These are phyloP conservation scores for Gastrolobium bilobum DNA, from an alignment of 306 rosid species.

Conservation along the genomic window DNA sequence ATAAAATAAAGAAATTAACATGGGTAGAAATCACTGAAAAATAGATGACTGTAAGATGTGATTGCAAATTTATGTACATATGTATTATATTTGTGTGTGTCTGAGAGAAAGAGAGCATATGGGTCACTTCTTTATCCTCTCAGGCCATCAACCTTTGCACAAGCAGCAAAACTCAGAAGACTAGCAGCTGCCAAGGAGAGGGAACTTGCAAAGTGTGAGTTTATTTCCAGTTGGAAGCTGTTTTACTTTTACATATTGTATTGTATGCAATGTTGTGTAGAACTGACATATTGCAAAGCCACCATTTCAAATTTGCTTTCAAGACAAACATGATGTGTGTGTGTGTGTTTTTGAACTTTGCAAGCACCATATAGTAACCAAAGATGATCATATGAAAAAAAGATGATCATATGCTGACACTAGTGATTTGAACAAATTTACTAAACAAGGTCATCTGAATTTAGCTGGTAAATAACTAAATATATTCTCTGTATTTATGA, in stretches of 20 bases:
- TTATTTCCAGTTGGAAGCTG: conserved; percentile 37
- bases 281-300: neutral
- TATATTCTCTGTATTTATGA: neutral
- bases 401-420: neutral
- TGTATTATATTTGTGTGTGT: neutral
- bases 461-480: neutral
- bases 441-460: conserved; percentile 1
- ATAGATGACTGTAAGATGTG: conserved; percentile 3
- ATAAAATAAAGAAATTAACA: conserved; percentile 19
- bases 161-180: conserved; percentile 85
- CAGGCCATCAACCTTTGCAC: conserved; percentile 92
- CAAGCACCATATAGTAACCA: neutral
- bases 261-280: neutral
- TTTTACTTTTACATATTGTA: neutral
- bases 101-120: neutral
- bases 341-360: neutral
- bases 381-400: neutral
- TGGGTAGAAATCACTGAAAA: conserved; percentile 9
- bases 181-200: conserved; percentile 77
- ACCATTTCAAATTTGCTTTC: conserved; percentile 5
- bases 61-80: neutral
- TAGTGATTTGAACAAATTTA: neutral
- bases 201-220: conserved; percentile 81
- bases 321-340: conserved; percentile 6
- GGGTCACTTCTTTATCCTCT: neutral